Base-by-base conservation (phyloP, 1,139 yeast species). In the Maudiozyma humilis region DNA sequence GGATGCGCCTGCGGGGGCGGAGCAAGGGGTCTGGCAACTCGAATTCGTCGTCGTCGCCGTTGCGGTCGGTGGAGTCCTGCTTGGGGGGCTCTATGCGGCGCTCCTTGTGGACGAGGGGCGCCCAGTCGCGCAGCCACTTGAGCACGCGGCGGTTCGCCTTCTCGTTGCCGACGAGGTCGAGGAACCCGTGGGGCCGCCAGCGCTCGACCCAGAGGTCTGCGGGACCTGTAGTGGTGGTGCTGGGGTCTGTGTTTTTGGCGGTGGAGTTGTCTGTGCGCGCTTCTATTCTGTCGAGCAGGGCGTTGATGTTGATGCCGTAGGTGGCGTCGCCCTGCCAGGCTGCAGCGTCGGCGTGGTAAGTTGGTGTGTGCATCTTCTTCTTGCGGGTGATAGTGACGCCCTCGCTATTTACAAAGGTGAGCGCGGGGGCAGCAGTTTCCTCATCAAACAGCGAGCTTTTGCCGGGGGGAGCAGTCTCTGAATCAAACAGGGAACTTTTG, bases 91-190 rank as follows among this genome's bases (percentile, higher is more conserved):
- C n/a, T n/a, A n/a, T n/a, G n/a, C n/a, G n/a, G n/a, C n/a, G 67
- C 39, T 70, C 73, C 7, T 76, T 73, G 56, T 77, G 81, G 1
- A 84, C 94, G 1, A 77, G 71, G 3, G 75, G 64, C 2, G 84
- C 76, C 97, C 97, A 91, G 47, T 79, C 79, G 50, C 78, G 75
- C 32, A 91, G 62, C 97, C 97, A 91, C 44, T 75, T 75, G 44
- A 89, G 66, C 18, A 89, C 72, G 32, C 66, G 63, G 42, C 96
- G 69, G 57, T 87, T 89, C 14, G 79, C 79, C 47, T 73, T 72
- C 56, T 91, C 97, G 54, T 89, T 87, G 0, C 97, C 97, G 1
- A 68, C 78, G 64, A 68, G 76, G 62, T 78, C 96, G 56, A 87
- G 57, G 65, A 85, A 89, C 37, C 67, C 68, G 20, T 63, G 66